Conservation (phyloP, 495 filamentous ascomycete species). For the Penicillium soppii region DNA sequence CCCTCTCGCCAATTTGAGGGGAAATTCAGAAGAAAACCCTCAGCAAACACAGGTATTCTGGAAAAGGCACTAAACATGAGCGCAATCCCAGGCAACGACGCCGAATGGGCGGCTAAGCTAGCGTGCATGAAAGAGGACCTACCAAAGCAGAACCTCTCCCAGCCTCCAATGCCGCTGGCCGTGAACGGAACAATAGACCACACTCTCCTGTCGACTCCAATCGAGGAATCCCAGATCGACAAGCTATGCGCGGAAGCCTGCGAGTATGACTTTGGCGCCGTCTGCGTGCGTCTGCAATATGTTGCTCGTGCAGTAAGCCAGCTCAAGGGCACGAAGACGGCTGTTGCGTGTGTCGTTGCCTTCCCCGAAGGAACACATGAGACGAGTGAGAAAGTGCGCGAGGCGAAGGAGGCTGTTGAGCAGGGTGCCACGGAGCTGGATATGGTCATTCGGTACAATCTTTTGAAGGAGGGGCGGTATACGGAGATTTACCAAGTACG, state of each 20-base stretch:
- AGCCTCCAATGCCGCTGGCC: conserved; percentile 17
- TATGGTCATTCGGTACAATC: conserved; percentile 62
- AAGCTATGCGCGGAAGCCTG: conserved; percentile 62
- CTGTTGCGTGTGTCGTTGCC: conserved; percentile 63
- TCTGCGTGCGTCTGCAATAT: conserved; percentile 56
- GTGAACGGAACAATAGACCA: conserved; percentile 60
- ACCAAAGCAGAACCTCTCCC: conserved; percentile 26
- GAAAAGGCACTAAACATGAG: conserved; percentile 23
- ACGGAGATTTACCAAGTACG: conserved; percentile 43
- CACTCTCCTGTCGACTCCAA: conserved; percentile 58
- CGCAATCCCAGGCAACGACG: conserved; percentile 30
- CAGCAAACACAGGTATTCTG: background rate
- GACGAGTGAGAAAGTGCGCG: conserved; percentile 51
- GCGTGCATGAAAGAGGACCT: conserved; percentile 23
- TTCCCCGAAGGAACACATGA: conserved; percentile 65
- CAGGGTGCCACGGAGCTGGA: conserved; percentile 65
- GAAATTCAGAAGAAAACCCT: background rate
- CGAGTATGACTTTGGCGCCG: conserved; percentile 57
- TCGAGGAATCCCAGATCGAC: conserved; percentile 55
- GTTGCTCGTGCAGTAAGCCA: conserved; percentile 53
- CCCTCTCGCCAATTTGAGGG: conserved; percentile 14
- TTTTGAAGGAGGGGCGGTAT: conserved; percentile 52
- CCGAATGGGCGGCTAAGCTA: conserved; percentile 38
- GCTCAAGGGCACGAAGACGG: conserved; percentile 46
- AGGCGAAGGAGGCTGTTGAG: conserved; percentile 55